A percentile compares a stretch with the other conserved stretches of the same genome.
phyloP scores from a whole-genome alignment of 192 early-diverging fungal species.

The Phlyctochytrium bullatum region DNA sequence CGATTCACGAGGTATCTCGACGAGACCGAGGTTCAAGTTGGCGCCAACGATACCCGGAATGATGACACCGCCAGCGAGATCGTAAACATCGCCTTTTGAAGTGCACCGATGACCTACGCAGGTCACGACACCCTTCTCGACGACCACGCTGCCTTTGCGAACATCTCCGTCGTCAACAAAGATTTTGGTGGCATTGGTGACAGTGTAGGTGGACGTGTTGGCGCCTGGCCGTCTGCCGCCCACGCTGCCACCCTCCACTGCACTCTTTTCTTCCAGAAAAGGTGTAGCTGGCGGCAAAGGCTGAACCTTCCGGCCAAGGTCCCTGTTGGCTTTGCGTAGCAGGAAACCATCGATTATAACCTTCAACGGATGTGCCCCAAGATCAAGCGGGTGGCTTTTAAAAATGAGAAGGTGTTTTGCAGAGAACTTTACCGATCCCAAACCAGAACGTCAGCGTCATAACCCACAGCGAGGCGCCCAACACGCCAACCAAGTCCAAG shows the following conservation, averaged over 20 bases:
- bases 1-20: constrained; percentile 62
- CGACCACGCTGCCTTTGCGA: constrained; percentile 43
- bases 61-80: constrained; percentile 60
- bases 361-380: constrained; percentile 71
- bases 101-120: constrained; percentile 46
- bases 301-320: not conserved
- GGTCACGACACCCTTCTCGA: constrained; percentile 54
- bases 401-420: not conserved
- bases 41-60: constrained; percentile 62
- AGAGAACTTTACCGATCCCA: constrained; percentile 50
- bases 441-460: constrained; percentile 79
- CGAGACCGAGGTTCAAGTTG: constrained; percentile 49
- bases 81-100: constrained; percentile 31
- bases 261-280: no score
- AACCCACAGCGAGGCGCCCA: constrained; percentile 60
- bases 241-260: no score
- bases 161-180: constrained; percentile 32
- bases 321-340: not conserved
- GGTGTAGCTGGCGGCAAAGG: not conserved
- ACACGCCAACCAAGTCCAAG: constrained; percentile 68
- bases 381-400: constrained; percentile 54
- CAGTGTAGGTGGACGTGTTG: constrained; percentile 22
- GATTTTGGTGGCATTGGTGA: constrained; percentile 45
- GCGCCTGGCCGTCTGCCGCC: no score
- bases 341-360: constrained; percentile 69